These are phyloP conservation scores for Eimeria praecox DNA, from an alignment of 169 alveolate genomes.

Conservation along the genomic window DNA sequence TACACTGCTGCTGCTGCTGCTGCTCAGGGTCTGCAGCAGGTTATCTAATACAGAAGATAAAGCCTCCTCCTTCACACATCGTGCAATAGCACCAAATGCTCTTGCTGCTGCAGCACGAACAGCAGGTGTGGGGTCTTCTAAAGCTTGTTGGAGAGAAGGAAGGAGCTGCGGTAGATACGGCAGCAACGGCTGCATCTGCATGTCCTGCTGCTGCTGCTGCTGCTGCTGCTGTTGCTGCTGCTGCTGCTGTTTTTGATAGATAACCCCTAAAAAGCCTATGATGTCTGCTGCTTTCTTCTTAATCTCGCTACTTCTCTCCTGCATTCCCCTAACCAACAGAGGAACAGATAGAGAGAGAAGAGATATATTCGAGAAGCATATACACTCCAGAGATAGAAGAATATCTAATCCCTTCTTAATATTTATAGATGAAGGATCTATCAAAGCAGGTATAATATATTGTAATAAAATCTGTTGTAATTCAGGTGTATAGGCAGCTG, in stretches of 20 bases:
- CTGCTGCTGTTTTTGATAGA: conserved; percentile 82
- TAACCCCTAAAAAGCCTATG: conserved; percentile 84
- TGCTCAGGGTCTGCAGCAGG: conserved; percentile 56
- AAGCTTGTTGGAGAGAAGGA: conserved; percentile 82
- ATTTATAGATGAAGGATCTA: conserved; percentile 50
- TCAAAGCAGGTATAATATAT: conserved; percentile 4
- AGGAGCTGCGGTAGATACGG: conserved; percentile 83
- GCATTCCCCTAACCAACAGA: too few relatives aligned
- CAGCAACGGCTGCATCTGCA: conserved; percentile 64
- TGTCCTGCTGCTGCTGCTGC: conserved; percentile 82
- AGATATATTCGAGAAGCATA: too few relatives aligned
- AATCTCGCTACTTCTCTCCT: conserved; percentile 83
- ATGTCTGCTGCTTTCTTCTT: conserved; percentile 85
- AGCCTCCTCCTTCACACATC: conserved; percentile 68
- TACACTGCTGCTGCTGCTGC: conserved; percentile 80
- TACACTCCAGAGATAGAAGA: conserved; percentile 72
- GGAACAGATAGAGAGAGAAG: too few relatives aligned
- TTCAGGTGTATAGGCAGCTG: conserved; percentile 65
- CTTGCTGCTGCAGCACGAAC: conserved; percentile 86
- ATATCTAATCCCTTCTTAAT: conserved; percentile 78
- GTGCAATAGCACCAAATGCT: conserved; percentile 84
- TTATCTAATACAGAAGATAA: conserved; percentile 51
- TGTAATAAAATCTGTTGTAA: conserved; percentile 22
- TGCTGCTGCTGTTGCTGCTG: conserved; percentile 83
- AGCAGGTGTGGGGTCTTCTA: conserved; percentile 86